Base-by-base conservation (phyloP, 257 asterid genomes). In the Ballota nigra region DNA sequence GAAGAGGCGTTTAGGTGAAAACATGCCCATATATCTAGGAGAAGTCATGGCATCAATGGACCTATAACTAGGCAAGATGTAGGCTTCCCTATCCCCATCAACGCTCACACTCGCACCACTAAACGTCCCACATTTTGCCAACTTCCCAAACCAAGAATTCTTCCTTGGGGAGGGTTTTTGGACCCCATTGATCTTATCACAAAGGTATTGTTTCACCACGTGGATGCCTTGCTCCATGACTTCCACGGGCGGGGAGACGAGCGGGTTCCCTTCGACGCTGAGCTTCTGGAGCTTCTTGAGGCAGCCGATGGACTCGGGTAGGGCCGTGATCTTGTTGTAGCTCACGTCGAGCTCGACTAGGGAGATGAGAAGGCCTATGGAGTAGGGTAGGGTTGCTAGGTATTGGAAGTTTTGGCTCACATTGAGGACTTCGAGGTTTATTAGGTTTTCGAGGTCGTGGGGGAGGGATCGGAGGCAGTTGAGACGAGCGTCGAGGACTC, bases 361-460 rank as follows among this genome's bases (percentile, higher is more conserved):
- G 1, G 97, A 88, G 31, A 86, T 86, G 43, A 93, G 92, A 0
- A 93, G 92, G 40, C 98, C 98, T 1, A 93, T 34, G 26, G 98
- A 87, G 86, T 87, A 89, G 0, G 98, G 98, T 6, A 93, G 83
- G 9, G 75, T 34, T 1, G 80, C 34, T 2, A 93, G 81, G 88
- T 79, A 81, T 4, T 93, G 98, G 76, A 93, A 93, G 13, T 93
- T 93, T 68, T 93, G 98, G 80, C 98, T 93, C 0, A 93, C 77
- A 49, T 89, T 91, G 4, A 93, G 92, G 79, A 82, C 72, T 47
- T 87, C 67, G 12, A 93, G 97, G 77, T 87, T 91, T 57, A 86
- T 79, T 11, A 93, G 85, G 69, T 90, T 90, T 31, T 93, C 98
- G 2, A 93, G 90, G 72, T 93, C 98, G 5, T 86, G 88, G 0